Base-by-base conservation (phyloP, 352 stramenopile genomes). In the Phytophthora idaei region DNA sequence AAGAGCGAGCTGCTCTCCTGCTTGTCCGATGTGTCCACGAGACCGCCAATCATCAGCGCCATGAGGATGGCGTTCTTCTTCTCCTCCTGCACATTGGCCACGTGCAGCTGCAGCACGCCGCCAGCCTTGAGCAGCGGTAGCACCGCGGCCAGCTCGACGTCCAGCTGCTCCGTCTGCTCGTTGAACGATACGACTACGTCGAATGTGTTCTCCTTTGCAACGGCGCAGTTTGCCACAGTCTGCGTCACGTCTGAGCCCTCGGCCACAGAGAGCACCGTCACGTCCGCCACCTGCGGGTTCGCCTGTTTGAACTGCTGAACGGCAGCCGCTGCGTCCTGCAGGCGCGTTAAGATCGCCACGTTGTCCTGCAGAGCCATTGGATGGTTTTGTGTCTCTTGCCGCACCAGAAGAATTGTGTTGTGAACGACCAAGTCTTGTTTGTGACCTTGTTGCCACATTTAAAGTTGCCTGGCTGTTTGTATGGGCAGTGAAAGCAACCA, bases 41-140 rank as follows among this genome's bases (percentile, higher is more conserved):
- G 88, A 7, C 89, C 89, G 2, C 73, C 82, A 29, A 94, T 87
- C 78, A 95, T 89, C 36, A 94, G 59, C 45, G 87, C 81, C 87
- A 94, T 93, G 21, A 92, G 61, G 27, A 93, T 71, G 0, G 70
- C 64, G 64, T 77, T 90, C 78, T 90, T 90, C 65, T 85, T 85
- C n/a, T 90, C 80, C 11, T 85, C 78, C 46, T 75, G 60, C 21
- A 83, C 75, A 29, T 83, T 76, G 12, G 67, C 66, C 21, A 90
- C 74, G 59, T 86, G 77, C 31, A 92, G 56, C 53, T 89, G 80
- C 44, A 92, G 64, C 28, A 58, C 63, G 12, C 84, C 84, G 17
- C 78, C 80, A 12, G 74, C 46, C 61, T 89, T 90, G 10, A 92
- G 41, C 45, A 87, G 64, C 8, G 84, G 74, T 57, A 78, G 61